Evolutionary conservation across 208 protist species (phyloP).

Genomic region (Leishmania gerbilli): DNA sequence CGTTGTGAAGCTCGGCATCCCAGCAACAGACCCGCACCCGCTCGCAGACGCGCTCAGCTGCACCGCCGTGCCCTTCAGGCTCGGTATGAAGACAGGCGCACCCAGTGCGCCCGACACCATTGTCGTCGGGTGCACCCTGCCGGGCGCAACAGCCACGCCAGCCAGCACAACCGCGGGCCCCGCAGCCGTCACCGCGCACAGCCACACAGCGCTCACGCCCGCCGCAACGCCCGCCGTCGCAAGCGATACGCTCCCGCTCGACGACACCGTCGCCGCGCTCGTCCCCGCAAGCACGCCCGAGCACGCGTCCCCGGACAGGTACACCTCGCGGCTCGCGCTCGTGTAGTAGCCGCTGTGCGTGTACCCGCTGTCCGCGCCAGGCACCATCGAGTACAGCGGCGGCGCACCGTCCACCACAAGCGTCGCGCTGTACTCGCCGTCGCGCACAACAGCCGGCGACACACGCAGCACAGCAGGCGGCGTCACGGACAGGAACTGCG

Average conservation of each 20-base stretch:
- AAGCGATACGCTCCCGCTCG: slow-evolving; percentile 28
- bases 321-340: slow-evolving; percentile 43
- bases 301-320: slow-evolving; percentile 47
- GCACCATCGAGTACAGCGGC: slow-evolving; percentile 61
- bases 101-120: slow-evolving; percentile 44
- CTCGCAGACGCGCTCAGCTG: slow-evolving; percentile 33
- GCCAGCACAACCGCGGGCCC: slow-evolving; percentile 17
- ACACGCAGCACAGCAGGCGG: slow-evolving; percentile 37
- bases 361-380: slow-evolving; percentile 41
- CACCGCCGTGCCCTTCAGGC: slow-evolving; percentile 41
- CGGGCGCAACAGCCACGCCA: slow-evolving; percentile 35
- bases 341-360: slow-evolving; percentile 39
- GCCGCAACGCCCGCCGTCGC: slow-evolving; percentile 24
- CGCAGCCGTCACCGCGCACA: slow-evolving; percentile 53
- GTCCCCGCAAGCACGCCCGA: slow-evolving; percentile 26
- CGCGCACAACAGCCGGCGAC: slow-evolving; percentile 49
- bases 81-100: slow-evolving; percentile 50
- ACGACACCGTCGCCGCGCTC: slow-evolving; percentile 21
- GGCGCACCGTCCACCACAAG: slow-evolving; percentile 32
- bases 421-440: slow-evolving; percentile 44
- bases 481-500: slow-evolving; percentile 52
- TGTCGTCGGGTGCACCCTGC: slow-evolving; percentile 46
- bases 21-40: slow-evolving; percentile 23
- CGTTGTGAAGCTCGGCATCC: slow-evolving; percentile 52
- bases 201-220: slow-evolving; percentile 24